Base-by-base conservation (phyloP, 176 grass and related monocot species). In the Musa troglodytarum region DNA sequence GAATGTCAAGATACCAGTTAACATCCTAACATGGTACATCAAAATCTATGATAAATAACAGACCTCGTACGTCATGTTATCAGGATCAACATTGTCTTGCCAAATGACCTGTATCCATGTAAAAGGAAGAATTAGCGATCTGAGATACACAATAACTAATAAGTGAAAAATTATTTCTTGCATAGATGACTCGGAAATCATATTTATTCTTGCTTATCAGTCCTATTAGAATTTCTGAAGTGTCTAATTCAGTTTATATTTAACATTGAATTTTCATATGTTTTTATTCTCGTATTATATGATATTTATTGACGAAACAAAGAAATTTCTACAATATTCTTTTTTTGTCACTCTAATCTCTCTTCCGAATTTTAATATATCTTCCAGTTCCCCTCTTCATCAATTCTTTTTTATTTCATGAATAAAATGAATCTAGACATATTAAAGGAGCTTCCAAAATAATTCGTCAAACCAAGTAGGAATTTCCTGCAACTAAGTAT, bases 31-130 rank as follows among this genome's bases (percentile, higher is more conserved):
- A 11, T 19, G 76, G 10, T 54, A 73, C 49, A 81, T 54, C 63
- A 65, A 22, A 25, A 66, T 12, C 54, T 11, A 56, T 7, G 76
- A 70, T 49, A 77, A 79, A 71, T 58, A 29, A 74, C 75, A 83
- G 82, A 96, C 94, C 94, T 97, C 94, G 49, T 97, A 97, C 73
- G 94, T 90, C 94, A 97, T 97, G 82, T 81, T 90, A 83, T 97
- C 94, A 82, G 88, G 94, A 59, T 97, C 90, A 26, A 97, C 90
- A 67, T 88, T 84, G 63, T 97, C 94, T 85, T 97, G 86, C 94
- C 94, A 97, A 88, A 91, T 86, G 65, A 81, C 85, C 93, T 96
- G 84, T 67, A 73, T 69, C 61, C 54, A 80, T 53, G 74, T 76
- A 50, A 53, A 61, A 69, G 71, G 11, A 53, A 70, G 53, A 59